Percentiles rank a stretch among this genome's conserved stretches.
Evolutionary conservation across 495 filamentous ascomycete species (phyloP).

Genomic region (Cryomyces antarcticus): DNA sequence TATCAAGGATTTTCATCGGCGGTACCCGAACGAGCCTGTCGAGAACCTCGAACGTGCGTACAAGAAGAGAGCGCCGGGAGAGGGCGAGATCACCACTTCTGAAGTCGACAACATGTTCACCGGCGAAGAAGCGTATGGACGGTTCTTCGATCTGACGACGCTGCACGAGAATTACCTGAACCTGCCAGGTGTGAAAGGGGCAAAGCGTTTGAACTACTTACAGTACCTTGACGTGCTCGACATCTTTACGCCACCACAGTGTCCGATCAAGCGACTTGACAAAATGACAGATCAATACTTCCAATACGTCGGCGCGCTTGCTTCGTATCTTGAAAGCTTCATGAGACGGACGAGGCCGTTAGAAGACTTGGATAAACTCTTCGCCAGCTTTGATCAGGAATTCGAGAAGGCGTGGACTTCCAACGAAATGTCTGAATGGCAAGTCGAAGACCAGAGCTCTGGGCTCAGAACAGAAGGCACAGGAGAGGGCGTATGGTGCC

Average conservation of each 20-base stretch:
- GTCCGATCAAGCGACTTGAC: slow-evolving; percentile 50
- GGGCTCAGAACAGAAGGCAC: slow-evolving; percentile 27
- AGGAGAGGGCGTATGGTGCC: slow-evolving; percentile 63
- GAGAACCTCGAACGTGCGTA: slow-evolving; percentile 92
- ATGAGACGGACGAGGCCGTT: slow-evolving; percentile 61
- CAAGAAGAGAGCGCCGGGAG: slow-evolving; percentile 45
- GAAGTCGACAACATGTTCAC: slow-evolving; percentile 85
- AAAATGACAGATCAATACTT: slow-evolving; percentile 87
- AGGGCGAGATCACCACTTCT: slow-evolving; percentile 30
- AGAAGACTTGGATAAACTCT: slow-evolving; percentile 62
- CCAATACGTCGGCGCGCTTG: slow-evolving; percentile 60
- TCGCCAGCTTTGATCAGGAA: slow-evolving; percentile 52
- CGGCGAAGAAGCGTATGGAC: slow-evolving; percentile 80
- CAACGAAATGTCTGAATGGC: slow-evolving; percentile 65
- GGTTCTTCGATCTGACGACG: slow-evolving; percentile 69
- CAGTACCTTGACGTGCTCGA: slow-evolving; percentile 87
- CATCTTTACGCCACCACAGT: slow-evolving; percentile 50
- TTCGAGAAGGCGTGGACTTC: slow-evolving; percentile 70
- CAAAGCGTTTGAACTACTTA: slow-evolving; percentile 62
- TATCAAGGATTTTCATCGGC: slow-evolving; percentile 71
- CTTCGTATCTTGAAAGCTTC: slow-evolving; percentile 69
- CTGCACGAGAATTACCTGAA: slow-evolving; percentile 82
- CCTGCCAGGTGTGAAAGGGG: slow-evolving; percentile 40
- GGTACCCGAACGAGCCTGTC: slow-evolving; percentile 83
- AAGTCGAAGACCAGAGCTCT: slow-evolving; percentile 29